Percentiles rank a stretch among this genome's conserved stretches.
These are phyloP conservation scores for Diaporthe ampelina DNA, from an alignment of 2,329 filamentous ascomycete genomes.

Conservation along the genomic window DNA sequence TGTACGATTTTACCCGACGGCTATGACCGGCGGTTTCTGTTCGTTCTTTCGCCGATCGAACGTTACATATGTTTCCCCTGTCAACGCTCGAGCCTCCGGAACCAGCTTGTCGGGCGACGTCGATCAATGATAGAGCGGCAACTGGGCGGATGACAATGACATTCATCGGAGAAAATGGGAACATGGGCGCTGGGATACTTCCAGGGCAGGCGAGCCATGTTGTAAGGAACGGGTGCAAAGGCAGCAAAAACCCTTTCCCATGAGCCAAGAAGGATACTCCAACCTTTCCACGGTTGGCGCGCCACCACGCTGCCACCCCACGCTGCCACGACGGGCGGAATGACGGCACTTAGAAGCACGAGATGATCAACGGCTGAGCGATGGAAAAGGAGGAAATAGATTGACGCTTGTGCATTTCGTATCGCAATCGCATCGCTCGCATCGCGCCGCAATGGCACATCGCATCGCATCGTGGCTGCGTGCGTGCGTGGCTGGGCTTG, in stretches of 20 bases:
- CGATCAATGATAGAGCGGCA: not conserved
- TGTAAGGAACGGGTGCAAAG: not conserved
- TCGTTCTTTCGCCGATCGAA: constrained; percentile 5
- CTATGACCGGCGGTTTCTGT: constrained; percentile 16
- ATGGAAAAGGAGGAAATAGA: not conserved
- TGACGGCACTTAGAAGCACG: constrained; percentile 25
- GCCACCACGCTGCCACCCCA: not conserved
- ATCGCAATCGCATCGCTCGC: not conserved
- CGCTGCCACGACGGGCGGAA: not conserved
- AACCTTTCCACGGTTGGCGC: constrained; percentile 4
- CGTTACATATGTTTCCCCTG: not conserved
- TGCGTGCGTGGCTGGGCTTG: not conserved
- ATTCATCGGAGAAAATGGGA: not conserved
- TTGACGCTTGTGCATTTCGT: constrained; percentile 5
- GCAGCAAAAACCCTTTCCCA: constrained; percentile 24
- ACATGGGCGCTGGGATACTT: not conserved
- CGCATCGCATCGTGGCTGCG: constrained; percentile 8
- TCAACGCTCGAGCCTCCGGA: constrained; percentile 25
- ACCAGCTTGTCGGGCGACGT: constrained; percentile 22
- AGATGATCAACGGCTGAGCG: constrained; percentile 11
- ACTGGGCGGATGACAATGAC: not conserved
- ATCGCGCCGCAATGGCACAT: not conserved
- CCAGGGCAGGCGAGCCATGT: not conserved
- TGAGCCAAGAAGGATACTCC: constrained; percentile 6
- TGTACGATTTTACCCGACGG: constrained; percentile 7